Conservation (phyloP, 78 protist genomes). For the Emiliania huxleyi region DNA sequence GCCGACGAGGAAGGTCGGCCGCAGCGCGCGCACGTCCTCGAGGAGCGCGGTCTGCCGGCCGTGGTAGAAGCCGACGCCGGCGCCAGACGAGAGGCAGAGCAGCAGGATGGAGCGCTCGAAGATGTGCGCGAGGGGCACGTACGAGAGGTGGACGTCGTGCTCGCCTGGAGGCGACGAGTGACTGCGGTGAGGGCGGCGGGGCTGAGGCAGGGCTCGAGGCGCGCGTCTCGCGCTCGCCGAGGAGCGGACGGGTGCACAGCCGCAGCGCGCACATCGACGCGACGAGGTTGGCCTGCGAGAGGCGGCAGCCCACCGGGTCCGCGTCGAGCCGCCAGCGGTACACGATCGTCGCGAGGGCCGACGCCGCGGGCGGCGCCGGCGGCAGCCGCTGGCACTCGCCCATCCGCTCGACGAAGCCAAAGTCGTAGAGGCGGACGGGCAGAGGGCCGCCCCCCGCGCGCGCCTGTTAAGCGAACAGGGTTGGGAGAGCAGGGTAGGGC, state of each 20-base stretch:
- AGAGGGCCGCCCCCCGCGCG: neutral
- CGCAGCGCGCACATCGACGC: neutral
- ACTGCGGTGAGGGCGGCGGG: no score
- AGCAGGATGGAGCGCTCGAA: slow-evolving; percentile 67
- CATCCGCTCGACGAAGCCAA: slow-evolving; percentile 9
- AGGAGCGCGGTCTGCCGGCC: neutral
- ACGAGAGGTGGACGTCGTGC: slow-evolving; percentile 73
- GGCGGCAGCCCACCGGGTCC: neutral
- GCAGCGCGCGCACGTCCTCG: neutral
- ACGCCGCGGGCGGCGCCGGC: neutral
- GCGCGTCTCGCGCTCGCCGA: no score
- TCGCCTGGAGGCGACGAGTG: no score
- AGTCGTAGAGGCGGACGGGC: neutral
- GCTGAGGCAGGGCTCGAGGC: no score
- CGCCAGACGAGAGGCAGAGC: slow-evolving; percentile 29
- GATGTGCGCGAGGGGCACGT: slow-evolving; percentile 93
- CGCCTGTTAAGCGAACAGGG: no score
- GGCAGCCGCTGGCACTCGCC: slow-evolving; percentile 13
- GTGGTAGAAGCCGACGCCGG: slow-evolving; percentile 43
- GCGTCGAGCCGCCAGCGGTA: slow-evolving; percentile 24
- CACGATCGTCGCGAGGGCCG: neutral
- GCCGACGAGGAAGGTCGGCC: neutral
- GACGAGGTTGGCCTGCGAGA: slow-evolving; percentile 1
- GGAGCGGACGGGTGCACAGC: neutral
- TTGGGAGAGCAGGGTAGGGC: no score